These are phyloP conservation scores for Rhododendron ferrugineum DNA, from an alignment of 148 eudicot species.

Conservation along the genomic window DNA sequence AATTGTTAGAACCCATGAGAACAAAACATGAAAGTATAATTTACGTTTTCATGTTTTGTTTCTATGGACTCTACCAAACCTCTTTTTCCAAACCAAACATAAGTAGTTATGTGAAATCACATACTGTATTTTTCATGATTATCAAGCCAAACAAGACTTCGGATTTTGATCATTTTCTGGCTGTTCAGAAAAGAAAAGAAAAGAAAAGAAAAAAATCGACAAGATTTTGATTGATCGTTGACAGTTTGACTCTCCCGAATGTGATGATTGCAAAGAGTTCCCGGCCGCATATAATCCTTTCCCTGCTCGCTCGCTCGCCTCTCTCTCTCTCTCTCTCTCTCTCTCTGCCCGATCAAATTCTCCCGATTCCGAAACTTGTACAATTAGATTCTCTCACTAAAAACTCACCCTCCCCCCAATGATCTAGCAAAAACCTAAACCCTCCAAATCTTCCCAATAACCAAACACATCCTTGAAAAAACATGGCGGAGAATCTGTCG, in stretches of 20 bases:
- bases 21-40: too few species aligned
- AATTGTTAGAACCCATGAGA: too few species aligned
- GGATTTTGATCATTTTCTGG: too few species aligned
- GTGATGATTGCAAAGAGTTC: neutral
- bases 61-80: too few species aligned
- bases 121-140: too few species aligned
- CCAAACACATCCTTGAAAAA: neutral
- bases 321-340: neutral
- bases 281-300: neutral
- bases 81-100: too few species aligned
- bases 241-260: neutral
- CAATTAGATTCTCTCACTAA: neutral
- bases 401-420: neutral
- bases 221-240: neutral
- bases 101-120: too few species aligned
- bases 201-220: neutral
- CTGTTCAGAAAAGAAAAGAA: too few species aligned
- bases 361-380: neutral
- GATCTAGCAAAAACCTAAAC: neutral
- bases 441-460: neutral
- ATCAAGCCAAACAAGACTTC: too few species aligned
- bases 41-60: too few species aligned
- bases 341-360: neutral
- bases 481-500: slow-evolving; percentile 45
- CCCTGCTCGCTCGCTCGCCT: neutral